These are phyloP conservation scores for Escovopsis sp. DNA, from an alignment of 2,329 filamentous ascomycete genomes.

Conservation along the genomic window DNA sequence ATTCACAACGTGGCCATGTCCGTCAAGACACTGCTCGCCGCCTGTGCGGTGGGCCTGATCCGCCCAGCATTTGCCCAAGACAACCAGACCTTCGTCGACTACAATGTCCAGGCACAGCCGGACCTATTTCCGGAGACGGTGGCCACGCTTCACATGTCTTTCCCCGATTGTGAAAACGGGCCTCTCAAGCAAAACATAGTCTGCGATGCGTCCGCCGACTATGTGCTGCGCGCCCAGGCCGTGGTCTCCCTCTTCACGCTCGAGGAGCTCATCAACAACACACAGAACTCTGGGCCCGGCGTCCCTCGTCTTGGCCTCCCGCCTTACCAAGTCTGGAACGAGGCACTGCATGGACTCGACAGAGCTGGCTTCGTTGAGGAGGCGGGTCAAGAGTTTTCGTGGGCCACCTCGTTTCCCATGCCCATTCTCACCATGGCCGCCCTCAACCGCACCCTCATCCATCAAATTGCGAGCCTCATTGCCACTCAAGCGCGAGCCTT, in stretches of 20 bases:
- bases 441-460: slow-evolving; percentile 21
- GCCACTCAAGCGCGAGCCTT: slow-evolving; percentile 49
- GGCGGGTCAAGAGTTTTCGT: slow-evolving; percentile 25
- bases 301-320: slow-evolving; percentile 40
- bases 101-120: slow-evolving; percentile 3
- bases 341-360: slow-evolving; percentile 48
- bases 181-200: slow-evolving; percentile 19
- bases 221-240: slow-evolving; percentile 15
- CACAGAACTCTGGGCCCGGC: slow-evolving; percentile 23
- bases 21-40: too few relatives aligned
- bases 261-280: slow-evolving; percentile 18
- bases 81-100: slow-evolving; percentile 4
- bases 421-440: slow-evolving; percentile 43
- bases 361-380: slow-evolving; percentile 13
- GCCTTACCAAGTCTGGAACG: slow-evolving; percentile 46
- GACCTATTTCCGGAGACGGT: slow-evolving; percentile 3
- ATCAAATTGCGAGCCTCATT: slow-evolving; percentile 20
- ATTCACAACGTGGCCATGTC: too few relatives aligned
- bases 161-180: slow-evolving; percentile 19
- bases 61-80: slow-evolving; percentile 1
- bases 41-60: neutral
- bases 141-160: slow-evolving; percentile 6
- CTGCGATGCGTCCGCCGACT: slow-evolving; percentile 12
- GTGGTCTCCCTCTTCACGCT: slow-evolving; percentile 18
- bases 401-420: slow-evolving; percentile 49